Conservation (phyloP, 345 rosid genomes). For the Nasturtium officinale region DNA sequence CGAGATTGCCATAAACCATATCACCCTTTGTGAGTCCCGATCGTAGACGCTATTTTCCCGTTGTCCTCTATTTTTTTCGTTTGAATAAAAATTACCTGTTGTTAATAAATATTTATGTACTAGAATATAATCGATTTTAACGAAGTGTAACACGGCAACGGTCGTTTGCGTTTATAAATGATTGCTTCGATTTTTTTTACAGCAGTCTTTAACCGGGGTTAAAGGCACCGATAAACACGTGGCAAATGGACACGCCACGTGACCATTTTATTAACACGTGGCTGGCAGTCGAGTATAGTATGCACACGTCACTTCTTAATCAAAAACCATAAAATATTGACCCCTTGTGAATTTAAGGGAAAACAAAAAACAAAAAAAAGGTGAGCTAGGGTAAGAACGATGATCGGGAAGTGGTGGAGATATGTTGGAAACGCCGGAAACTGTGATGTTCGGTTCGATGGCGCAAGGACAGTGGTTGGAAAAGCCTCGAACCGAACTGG, state of each 20-base stretch:
- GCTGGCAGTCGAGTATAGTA: background rate
- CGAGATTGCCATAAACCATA: constrained; percentile 20
- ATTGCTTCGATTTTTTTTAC: background rate
- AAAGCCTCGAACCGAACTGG: constrained; percentile 42
- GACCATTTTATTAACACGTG: constrained; percentile 1
- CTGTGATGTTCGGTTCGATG: constrained; percentile 4
- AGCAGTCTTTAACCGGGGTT: background rate
- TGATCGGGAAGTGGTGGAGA: constrained; percentile 29
- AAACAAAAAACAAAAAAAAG: background rate
- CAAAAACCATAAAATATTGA: background rate
- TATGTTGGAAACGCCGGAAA: background rate
- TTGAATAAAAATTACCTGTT: background rate
- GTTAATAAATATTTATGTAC: background rate
- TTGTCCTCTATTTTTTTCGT: background rate
- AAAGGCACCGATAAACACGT: background rate
- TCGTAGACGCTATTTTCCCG: constrained; percentile 9
- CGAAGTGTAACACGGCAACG: background rate
- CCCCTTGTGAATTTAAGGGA: background rate
- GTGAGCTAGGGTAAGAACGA: background rate
- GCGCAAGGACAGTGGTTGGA: constrained; percentile 39
- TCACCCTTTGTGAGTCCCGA: constrained; percentile 33
- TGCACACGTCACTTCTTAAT: constrained; percentile 17
- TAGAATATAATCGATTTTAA: background rate
- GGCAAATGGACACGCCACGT: constrained; percentile 13
- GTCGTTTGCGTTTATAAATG: background rate